phyloP scores from a whole-genome alignment of 441 rosid species.

The Populus hybrid region DNA sequence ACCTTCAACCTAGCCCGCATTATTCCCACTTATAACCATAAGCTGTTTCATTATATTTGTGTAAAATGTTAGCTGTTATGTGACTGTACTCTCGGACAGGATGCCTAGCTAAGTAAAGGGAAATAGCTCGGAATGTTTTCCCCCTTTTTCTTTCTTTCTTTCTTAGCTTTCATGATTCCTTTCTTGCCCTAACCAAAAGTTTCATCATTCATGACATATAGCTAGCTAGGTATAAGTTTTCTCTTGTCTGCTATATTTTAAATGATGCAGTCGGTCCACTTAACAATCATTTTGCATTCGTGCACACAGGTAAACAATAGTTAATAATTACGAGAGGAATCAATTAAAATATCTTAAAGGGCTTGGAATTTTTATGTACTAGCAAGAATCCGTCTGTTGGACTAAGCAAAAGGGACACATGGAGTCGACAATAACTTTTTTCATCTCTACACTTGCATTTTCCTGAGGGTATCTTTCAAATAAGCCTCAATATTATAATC shows the following conservation, averaged over 20 bases:
- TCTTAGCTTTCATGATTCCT: not conserved
- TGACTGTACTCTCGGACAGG: constrained; percentile 2
- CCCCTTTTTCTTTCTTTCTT: not conserved
- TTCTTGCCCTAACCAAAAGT: constrained; percentile 14
- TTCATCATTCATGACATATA: constrained; percentile 20
- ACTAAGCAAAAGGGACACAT: not conserved
- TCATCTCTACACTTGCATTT: not conserved
- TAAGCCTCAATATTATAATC: constrained; percentile 17
- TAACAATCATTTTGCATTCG: constrained; percentile 34
- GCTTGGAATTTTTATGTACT: constrained; percentile 20
- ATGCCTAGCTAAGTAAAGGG: constrained; percentile 3
- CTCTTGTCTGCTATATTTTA: constrained; percentile 19
- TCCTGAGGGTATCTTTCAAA: constrained; percentile 15
- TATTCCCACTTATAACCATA: not conserved
- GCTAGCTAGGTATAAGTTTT: constrained; percentile 3
- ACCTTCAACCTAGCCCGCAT: not conserved
- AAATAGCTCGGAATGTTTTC: not conserved
- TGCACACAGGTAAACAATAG: constrained; percentile 11
- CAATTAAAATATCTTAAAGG: constrained; percentile 3
- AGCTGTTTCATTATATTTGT: not conserved
- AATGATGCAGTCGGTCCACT: constrained; percentile 19
- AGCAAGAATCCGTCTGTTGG: constrained; percentile 22
- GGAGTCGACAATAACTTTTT: not conserved
- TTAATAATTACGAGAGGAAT: not conserved
- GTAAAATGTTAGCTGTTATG: constrained; percentile 12